These are phyloP conservation scores for Casuarina cunninghamiana DNA, from an alignment of 306 rosid genomes.

Conservation along the genomic window DNA sequence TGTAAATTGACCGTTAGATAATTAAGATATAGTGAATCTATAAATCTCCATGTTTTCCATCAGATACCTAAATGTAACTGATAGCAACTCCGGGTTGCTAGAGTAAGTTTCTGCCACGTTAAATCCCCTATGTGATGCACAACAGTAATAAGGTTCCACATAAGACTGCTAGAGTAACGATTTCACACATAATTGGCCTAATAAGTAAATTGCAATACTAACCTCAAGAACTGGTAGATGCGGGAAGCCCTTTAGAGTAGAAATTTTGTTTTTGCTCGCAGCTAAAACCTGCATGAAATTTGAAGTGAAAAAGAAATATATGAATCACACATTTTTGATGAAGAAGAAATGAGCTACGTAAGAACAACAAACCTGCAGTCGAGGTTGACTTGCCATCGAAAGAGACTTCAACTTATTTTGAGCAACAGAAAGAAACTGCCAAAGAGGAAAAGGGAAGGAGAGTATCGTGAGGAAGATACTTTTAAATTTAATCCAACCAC, in stretches of 20 bases:
- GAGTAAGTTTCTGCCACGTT: not conserved
- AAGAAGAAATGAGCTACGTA: conserved; percentile 8
- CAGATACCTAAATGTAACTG: not conserved
- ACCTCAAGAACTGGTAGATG: conserved; percentile 95
- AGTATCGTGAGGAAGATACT: not conserved
- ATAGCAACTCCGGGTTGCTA: not conserved
- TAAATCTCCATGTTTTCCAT: not conserved
- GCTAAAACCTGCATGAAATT: conserved; percentile 81
- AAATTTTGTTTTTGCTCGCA: conserved; percentile 95
- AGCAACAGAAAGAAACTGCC: conserved; percentile 95
- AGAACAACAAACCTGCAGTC: conserved; percentile 75
- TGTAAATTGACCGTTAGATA: not conserved
- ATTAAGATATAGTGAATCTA: not conserved
- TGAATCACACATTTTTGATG: conserved; percentile 5
- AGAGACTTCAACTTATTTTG: conserved; percentile 95
- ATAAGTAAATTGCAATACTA: conserved; percentile 27
- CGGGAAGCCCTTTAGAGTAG: conserved; percentile 90
- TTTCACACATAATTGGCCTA: not conserved
- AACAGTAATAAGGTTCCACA: not conserved
- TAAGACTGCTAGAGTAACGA: conserved; percentile 1
- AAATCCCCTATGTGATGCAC: conserved; percentile 11
- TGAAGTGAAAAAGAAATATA: not conserved
- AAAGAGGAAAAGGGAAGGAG: conserved; percentile 20
- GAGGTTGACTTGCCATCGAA: conserved; percentile 97
- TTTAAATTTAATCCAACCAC: conserved; percentile 10